Conservation (phyloP, 2,329 filamentous ascomycete genomes). For the Penicillium crustosum region DNA sequence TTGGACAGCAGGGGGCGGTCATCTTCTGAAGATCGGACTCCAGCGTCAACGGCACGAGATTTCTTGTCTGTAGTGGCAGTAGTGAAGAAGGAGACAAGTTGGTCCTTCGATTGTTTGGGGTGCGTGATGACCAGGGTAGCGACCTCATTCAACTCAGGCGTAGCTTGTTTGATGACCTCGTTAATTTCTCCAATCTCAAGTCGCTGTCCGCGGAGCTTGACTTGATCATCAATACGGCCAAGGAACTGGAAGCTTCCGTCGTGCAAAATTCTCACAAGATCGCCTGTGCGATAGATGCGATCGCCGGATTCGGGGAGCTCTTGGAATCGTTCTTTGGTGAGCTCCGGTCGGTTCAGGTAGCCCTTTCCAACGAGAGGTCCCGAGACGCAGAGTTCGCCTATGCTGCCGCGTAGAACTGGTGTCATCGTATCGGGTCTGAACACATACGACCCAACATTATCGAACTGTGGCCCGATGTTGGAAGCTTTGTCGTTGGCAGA, state of each 20-base stretch:
- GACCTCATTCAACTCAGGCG: slow-evolving; percentile 63
- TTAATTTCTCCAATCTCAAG: slow-evolving; percentile 92
- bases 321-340: slow-evolving; percentile 76
- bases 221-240: slow-evolving; percentile 84
- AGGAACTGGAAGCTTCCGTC: slow-evolving; percentile 85
- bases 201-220: slow-evolving; percentile 85
- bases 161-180: slow-evolving; percentile 67
- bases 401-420: slow-evolving; percentile 72
- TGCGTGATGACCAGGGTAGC: slow-evolving; percentile 75
- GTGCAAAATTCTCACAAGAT: slow-evolving; percentile 77
- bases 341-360: slow-evolving; percentile 76
- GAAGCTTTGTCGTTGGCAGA: slow-evolving; percentile 74
- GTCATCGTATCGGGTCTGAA: slow-evolving; percentile 66
- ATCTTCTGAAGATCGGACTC: slow-evolving; percentile 42
- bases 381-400: slow-evolving; percentile 86
- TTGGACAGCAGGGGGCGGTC: slow-evolving; percentile 44
- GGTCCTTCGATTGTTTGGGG: slow-evolving; percentile 70
- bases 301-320: slow-evolving; percentile 57
- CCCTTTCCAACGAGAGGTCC: slow-evolving; percentile 86
- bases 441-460: slow-evolving; percentile 83
- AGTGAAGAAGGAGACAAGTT: slow-evolving; percentile 73
- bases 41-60: slow-evolving; percentile 20
- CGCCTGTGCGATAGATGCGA: slow-evolving; percentile 81
- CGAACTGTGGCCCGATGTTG: slow-evolving; percentile 84
- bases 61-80: slow-evolving; percentile 17